Evolutionary conservation across 805 yeast species (phyloP).

Genomic region (Barnettozyma sucrosica): DNA sequence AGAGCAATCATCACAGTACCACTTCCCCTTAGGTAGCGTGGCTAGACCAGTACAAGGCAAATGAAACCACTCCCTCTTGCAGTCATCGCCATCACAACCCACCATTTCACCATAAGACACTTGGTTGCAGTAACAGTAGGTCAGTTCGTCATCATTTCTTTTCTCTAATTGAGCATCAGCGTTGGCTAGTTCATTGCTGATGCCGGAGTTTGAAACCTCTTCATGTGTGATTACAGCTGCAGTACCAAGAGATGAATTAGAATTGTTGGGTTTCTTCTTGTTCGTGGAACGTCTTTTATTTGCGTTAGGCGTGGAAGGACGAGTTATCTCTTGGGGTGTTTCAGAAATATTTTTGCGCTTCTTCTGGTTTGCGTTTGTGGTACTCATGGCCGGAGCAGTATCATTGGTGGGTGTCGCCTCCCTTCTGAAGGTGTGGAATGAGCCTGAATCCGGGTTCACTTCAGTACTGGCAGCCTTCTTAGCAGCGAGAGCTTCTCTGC

Average conservation of each 20-base stretch:
- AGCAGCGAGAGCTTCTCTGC: slow-evolving; percentile 93
- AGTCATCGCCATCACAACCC: slow-evolving; percentile 93
- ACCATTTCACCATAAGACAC: slow-evolving; percentile 99
- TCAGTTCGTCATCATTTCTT: slow-evolving; percentile 54
- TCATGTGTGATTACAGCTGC: not conserved
- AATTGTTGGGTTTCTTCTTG: slow-evolving; percentile 7
- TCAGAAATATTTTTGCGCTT: slow-evolving; percentile 21
- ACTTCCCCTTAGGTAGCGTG: slow-evolving; percentile 79
- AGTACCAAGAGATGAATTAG: slow-evolving; percentile 3
- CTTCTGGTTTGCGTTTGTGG: slow-evolving; percentile 11
- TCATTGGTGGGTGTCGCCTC: slow-evolving; percentile 24
- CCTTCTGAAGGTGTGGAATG: slow-evolving; percentile 4
- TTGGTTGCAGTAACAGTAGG: slow-evolving; percentile 94
- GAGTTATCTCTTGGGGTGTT: slow-evolving; percentile 8
- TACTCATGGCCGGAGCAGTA: slow-evolving; percentile 11
- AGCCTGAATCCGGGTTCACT: slow-evolving; percentile 16
- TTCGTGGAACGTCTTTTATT: slow-evolving; percentile 10
- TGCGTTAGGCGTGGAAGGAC: slow-evolving; percentile 12
- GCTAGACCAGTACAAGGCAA: slow-evolving; percentile 85
- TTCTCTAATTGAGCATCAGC: slow-evolving; percentile 8
- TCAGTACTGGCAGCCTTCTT: slow-evolving; percentile 50
- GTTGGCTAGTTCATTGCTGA: slow-evolving; percentile 11
- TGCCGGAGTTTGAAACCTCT: slow-evolving; percentile 3
- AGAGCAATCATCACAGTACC: slow-evolving; percentile 70
- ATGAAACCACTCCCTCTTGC: slow-evolving; percentile 95